Percentiles rank a stretch among this genome's conserved stretches.
phyloP scores from a whole-genome alignment of 495 filamentous ascomycete genomes.

The Tuber indicum region DNA sequence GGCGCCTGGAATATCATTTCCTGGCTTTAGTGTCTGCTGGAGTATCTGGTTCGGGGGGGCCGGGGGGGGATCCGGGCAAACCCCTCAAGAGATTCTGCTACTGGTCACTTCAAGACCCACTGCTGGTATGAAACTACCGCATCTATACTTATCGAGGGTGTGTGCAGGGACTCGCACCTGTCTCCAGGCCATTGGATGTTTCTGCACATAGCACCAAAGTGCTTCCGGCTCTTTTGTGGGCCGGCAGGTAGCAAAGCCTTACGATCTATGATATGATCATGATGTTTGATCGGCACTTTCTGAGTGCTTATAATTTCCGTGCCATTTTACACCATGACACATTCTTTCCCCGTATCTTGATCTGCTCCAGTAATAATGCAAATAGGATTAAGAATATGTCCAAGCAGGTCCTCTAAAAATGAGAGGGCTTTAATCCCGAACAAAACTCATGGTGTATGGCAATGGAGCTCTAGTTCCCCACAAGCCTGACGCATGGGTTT shows the following conservation, averaged over 20 bases:
- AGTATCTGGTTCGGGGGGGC: not conserved
- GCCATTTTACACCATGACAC: not conserved
- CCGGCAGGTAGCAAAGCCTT: slow-evolving; percentile 2
- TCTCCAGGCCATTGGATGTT: not conserved
- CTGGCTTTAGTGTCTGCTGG: not conserved
- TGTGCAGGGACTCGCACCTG: not conserved
- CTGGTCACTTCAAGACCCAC: not conserved
- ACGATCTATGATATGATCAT: slow-evolving; percentile 5
- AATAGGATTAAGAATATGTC: not conserved
- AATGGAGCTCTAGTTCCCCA: not conserved
- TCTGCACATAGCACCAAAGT: not conserved
- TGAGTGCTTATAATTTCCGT: slow-evolving; percentile 1
- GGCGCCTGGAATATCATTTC: not conserved
- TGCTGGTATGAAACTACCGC: not conserved
- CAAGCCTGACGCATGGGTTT: not conserved
- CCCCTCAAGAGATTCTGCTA: not conserved
- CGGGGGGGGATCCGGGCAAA: slow-evolving; percentile 3
- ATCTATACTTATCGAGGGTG: not conserved
- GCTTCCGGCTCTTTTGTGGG: not conserved
- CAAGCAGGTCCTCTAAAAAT: not conserved
- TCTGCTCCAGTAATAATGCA: not conserved
- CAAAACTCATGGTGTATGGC: not conserved
- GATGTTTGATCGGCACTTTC: not conserved
- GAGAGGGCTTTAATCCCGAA: not conserved
- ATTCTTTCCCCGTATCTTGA: not conserved